Base-by-base conservation (phyloP, 257 asterid genomes). In the Lycium ferocissimum region DNA sequence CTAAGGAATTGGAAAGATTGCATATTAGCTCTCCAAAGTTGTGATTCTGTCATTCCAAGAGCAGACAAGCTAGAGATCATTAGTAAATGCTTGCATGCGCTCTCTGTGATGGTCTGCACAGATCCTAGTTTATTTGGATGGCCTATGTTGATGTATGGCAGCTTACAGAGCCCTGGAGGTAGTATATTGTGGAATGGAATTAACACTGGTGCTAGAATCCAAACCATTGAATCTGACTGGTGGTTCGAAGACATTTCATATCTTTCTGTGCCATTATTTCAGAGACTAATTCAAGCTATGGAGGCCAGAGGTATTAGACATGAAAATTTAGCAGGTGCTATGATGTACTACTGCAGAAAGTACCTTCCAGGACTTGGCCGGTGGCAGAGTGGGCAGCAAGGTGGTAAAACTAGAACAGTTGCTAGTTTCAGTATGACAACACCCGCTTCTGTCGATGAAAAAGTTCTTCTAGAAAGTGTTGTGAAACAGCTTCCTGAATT, bases 71-170 rank as follows among this genome's bases (percentile, higher is more conserved):
- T 97, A 78, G 93, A 92, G 72, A 94, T 97, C 65, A 85, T 86
- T 65, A 88, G 87, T 86, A 90, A 92, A 90, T 95, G 98, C 83
- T 87, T 90, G 81, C 88, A 88, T 45, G 93, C 97, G 5, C 79
- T 97, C 83, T 91, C 98, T 38, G 95, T 94, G 54, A 95, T 95
- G 99, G 93, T 90, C 81, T 93, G 97, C 85, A 96, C 99, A 7
- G 99, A 96, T 81, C 98, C 97, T 58, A 90, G 94, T 84, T 89
- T 95, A 72, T 97, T 97, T 78, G 99, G 99, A 35, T 97, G 99
- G 99, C 99, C 99, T 22, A 94, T 97, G 99, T 87, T 86, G 95
- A 93, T 97, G 98, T 95, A 97, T 61, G 99, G 98, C 47, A 92
- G 97, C 86, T 88, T 92, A 76, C 99, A 97, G 79, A 97, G 98